phyloP scores from a whole-genome alignment of 2,329 filamentous ascomycete genomes.

The Pseudogymnoascus destructans region DNA sequence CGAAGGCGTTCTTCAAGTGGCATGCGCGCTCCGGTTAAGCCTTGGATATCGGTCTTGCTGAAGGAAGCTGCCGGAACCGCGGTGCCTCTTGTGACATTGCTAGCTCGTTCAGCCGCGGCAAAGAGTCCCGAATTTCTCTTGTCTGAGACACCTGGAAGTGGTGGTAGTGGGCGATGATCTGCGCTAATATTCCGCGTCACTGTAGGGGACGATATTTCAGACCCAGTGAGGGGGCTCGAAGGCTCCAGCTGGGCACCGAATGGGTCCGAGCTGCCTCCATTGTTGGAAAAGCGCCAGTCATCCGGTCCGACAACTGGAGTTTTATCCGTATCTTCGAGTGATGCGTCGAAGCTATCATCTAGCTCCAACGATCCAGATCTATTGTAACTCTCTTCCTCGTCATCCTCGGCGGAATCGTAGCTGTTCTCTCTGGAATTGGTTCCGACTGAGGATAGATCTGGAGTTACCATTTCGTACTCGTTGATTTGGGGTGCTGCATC shows the following conservation, averaged over 20 bases:
- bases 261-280: conserved; percentile 14
- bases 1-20: conserved; percentile 74
- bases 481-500: conserved; percentile 88
- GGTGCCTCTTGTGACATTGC: conserved; percentile 52
- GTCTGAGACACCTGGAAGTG: conserved; percentile 53
- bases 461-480: conserved; percentile 96
- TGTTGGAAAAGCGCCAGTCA: conserved; percentile 73
- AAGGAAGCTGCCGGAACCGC: conserved; percentile 54
- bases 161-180: conserved; percentile 74
- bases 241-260: conserved; percentile 18
- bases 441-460: conserved; percentile 83
- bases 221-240: conserved; percentile 45
- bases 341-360: conserved; percentile 86
- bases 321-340: conserved; percentile 89
- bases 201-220: conserved; percentile 19
- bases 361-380: conserved; percentile 41
- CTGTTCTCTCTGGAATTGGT: conserved; percentile 87
- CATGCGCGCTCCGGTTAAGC: conserved; percentile 63
- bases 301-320: conserved; percentile 96
- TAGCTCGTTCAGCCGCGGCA: conserved; percentile 58
- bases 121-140: conserved; percentile 39
- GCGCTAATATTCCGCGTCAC: conserved; percentile 53
- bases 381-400: conserved; percentile 47
- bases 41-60: conserved; percentile 66
- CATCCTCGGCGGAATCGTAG: conserved; percentile 72